phyloP scores from a whole-genome alignment of 2,329 filamentous ascomycete genomes.

The Lachnellula willkommii region DNA sequence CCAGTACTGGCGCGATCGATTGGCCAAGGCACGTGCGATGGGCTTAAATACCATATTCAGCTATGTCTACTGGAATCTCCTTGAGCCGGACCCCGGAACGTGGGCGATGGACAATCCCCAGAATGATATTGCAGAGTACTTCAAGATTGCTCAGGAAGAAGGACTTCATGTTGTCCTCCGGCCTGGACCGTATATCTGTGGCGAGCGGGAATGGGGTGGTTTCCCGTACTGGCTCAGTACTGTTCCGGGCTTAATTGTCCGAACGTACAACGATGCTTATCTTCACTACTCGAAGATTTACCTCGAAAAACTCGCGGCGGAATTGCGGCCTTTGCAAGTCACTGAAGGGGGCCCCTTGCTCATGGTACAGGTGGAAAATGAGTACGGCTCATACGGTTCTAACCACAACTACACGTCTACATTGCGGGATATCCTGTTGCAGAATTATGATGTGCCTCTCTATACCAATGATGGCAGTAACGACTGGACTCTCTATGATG shows the following conservation, averaged over 20 bases:
- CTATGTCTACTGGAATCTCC: conserved; percentile 47
- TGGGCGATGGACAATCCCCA: conserved; percentile 35
- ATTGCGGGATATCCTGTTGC: conserved; percentile 38
- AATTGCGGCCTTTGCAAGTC: conserved; percentile 41
- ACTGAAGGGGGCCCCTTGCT: conserved; percentile 44
- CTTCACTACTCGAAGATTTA: conserved; percentile 41
- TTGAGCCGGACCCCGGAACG: conserved; percentile 38
- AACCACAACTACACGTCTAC: conserved; percentile 41
- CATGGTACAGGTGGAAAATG: conserved; percentile 47
- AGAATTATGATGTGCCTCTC: conserved; percentile 39
- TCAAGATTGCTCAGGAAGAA: conserved; percentile 41
- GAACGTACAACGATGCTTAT: conserved; percentile 39
- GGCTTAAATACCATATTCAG: conserved; percentile 47
- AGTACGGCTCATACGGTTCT: conserved; percentile 45
- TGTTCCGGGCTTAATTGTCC: conserved; percentile 36
- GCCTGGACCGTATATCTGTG: conserved; percentile 45
- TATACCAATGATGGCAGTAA: conserved; percentile 47
- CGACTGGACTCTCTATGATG: conserved; percentile 39
- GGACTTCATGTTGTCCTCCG: conserved; percentile 44
- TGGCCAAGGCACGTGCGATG: conserved; percentile 42
- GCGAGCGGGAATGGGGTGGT: conserved; percentile 42
- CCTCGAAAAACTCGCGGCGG: conserved; percentile 38
- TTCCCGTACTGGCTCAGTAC: conserved; percentile 39
- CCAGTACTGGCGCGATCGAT: conserved; percentile 42
- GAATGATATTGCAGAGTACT: conserved; percentile 46